Percentiles rank a stretch among this genome's conserved stretches.
phyloP scores from a whole-genome alignment of 2,329 filamentous ascomycete genomes.

The Fusarium sp. region DNA sequence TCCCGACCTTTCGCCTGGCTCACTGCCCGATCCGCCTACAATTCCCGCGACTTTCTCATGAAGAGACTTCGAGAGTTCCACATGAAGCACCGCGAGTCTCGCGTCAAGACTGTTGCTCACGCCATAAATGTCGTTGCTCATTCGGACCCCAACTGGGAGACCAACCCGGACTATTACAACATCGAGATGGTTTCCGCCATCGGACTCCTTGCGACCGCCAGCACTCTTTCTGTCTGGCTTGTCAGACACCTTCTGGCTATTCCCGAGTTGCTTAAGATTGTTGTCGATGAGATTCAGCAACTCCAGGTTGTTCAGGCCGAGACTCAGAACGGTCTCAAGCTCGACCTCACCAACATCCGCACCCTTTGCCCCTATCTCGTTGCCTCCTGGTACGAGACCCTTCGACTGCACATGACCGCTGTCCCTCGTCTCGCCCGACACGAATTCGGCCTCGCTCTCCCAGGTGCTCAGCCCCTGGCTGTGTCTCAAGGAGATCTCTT shows the following conservation, averaged over 20 bases:
- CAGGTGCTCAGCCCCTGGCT: conserved; percentile 30
- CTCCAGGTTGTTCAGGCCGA: conserved; percentile 29
- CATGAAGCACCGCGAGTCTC: conserved; percentile 38
- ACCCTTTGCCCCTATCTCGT: conserved; percentile 48
- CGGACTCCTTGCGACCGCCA: conserved; percentile 48
- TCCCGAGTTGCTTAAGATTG: conserved; percentile 30
- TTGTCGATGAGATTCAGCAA: conserved; percentile 41
- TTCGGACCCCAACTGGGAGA: conserved; percentile 47
- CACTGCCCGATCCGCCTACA: conserved; percentile 45
- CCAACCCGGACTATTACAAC: conserved; percentile 48
- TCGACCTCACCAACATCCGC: conserved; percentile 42
- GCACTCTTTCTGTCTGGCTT: conserved; percentile 49
- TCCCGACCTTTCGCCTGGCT: conserved; percentile 42
- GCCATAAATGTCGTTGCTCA: conserved; percentile 49
- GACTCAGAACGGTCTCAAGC: conserved; percentile 1
- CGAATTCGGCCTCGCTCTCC: conserved; percentile 43
- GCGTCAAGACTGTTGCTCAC: conserved; percentile 43
- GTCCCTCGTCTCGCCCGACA: conserved; percentile 47
- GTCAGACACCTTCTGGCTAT: conserved; percentile 44
- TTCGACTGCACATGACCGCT: conserved; percentile 49
- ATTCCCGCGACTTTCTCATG: conserved; percentile 44
- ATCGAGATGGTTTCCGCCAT: conserved; percentile 50
- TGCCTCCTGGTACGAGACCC: conserved; percentile 48
- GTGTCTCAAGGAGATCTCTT: conserved; percentile 47
- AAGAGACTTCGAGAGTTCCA: conserved; percentile 45